Evolutionary conservation across 2,329 filamentous ascomycete genomes (phyloP).

Genomic region (Trichoderma brevicompactum): DNA sequence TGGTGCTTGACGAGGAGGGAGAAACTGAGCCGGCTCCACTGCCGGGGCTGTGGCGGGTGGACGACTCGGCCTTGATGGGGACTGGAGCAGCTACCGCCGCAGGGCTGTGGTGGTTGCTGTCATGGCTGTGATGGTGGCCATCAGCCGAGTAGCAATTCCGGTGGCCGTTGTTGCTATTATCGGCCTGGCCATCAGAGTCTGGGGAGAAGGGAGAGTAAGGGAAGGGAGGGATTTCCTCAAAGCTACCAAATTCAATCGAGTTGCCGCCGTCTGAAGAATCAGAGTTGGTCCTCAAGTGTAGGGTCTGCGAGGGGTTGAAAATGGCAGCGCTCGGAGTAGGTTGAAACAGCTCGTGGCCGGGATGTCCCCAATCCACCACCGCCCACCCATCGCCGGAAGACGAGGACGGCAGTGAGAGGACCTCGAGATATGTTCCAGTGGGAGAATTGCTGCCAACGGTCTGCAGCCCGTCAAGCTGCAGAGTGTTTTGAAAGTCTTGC

Average conservation of each 20-base stretch:
- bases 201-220: constrained; percentile 82
- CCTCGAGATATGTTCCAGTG: constrained; percentile 71
- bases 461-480: constrained; percentile 57
- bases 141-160: constrained; percentile 66
- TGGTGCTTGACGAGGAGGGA: constrained; percentile 59
- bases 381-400: constrained; percentile 89
- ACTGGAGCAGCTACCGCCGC: constrained; percentile 70
- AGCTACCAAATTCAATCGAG: constrained; percentile 73
- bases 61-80: constrained; percentile 63
- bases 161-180: constrained; percentile 57
- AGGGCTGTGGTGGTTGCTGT: constrained; percentile 66
- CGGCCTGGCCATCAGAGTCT: constrained; percentile 73
- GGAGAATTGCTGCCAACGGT: constrained; percentile 52
- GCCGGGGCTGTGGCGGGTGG: constrained; percentile 61
- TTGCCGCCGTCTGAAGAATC: constrained; percentile 77
- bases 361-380: constrained; percentile 74
- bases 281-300: constrained; percentile 85
- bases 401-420: constrained; percentile 78
- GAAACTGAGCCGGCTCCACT: constrained; percentile 64
- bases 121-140: constrained; percentile 52
- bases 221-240: constrained; percentile 75
- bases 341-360: constrained; percentile 65
- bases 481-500: constrained; percentile 73
- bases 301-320: constrained; percentile 88
- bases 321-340: constrained; percentile 67